Evolutionary conservation across 805 yeast genomes (phyloP).

Genomic region (Candida awuae): DNA sequence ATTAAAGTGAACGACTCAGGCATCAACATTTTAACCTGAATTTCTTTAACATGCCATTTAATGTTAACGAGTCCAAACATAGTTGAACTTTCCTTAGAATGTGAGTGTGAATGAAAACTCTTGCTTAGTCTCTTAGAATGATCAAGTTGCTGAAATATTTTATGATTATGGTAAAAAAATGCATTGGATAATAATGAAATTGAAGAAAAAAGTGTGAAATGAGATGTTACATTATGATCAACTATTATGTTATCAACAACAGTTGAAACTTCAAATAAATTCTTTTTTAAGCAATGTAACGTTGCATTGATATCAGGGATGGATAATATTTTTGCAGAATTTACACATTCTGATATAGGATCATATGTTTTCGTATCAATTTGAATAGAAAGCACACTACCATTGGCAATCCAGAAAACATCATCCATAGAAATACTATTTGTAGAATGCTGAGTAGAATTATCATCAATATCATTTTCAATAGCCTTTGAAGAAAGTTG

Average conservation of each 20-base stretch:
- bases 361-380: slow-evolving; percentile 3
- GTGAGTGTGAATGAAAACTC: background rate
- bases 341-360: background rate
- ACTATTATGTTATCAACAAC: slow-evolving; percentile 2
- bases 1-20: slow-evolving; percentile 43
- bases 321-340: slow-evolving; percentile 3
- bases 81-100: background rate
- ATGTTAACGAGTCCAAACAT: slow-evolving; percentile 4
- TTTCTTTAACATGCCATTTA: slow-evolving; percentile 7
- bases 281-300: slow-evolving; percentile 8
- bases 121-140: background rate
- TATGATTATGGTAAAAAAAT: slow-evolving; percentile 4
- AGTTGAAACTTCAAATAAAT: slow-evolving; percentile 6
- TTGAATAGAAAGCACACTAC: background rate
- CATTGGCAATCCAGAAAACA: slow-evolving; percentile 9
- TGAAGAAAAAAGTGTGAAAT: slow-evolving; percentile 39
- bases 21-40: slow-evolving; percentile 26
- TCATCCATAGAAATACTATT: slow-evolving; percentile 7
- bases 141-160: background rate
- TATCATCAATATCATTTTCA: slow-evolving; percentile 1
- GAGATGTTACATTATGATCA: slow-evolving; percentile 32
- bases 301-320: slow-evolving; percentile 7
- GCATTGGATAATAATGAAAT: slow-evolving; percentile 39
- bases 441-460: background rate
- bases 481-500: background rate